Conservation (phyloP, 1,284 basidiomycete species). For the Prillingera fragicola region DNA sequence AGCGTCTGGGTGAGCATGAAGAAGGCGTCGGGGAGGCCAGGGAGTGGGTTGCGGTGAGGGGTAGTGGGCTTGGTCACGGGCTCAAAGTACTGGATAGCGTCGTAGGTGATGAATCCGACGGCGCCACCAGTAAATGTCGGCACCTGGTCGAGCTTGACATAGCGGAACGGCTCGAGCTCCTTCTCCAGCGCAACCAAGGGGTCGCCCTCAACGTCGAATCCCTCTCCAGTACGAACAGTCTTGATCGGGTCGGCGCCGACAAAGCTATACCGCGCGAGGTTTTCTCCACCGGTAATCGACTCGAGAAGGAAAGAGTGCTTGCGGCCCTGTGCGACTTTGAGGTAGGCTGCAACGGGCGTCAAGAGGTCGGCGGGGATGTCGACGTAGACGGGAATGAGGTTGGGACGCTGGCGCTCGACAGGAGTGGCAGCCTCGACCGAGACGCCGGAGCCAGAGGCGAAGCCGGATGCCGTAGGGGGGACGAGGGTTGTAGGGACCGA, state of each 20-base stretch:
- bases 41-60: constrained; percentile 61
- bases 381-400: constrained; percentile 73
- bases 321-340: constrained; percentile 84
- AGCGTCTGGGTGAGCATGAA: constrained; percentile 96
- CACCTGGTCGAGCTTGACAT: constrained; percentile 83
- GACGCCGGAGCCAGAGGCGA: constrained; percentile 26
- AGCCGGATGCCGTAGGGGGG: constrained; percentile 22
- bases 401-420: constrained; percentile 21
- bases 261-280: constrained; percentile 88
- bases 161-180: constrained; percentile 80
- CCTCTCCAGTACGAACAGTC: constrained; percentile 80
- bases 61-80: constrained; percentile 68
- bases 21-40: constrained; percentile 85
- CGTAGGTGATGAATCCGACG: constrained; percentile 95
- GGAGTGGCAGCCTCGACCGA: constrained; percentile 10
- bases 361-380: constrained; percentile 92
- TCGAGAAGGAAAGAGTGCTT: constrained; percentile 90
- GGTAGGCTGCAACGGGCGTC: constrained; percentile 95
- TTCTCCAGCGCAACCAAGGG: constrained; percentile 78
- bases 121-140: constrained; percentile 92
- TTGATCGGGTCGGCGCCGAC: constrained; percentile 96
- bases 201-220: constrained; percentile 77
- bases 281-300: constrained; percentile 85
- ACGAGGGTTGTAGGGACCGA: constrained; percentile 36
- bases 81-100: constrained; percentile 95